Evolutionary conservation across 2,329 filamentous ascomycete species (phyloP).

Genomic region (Penicillium frequentans): DNA sequence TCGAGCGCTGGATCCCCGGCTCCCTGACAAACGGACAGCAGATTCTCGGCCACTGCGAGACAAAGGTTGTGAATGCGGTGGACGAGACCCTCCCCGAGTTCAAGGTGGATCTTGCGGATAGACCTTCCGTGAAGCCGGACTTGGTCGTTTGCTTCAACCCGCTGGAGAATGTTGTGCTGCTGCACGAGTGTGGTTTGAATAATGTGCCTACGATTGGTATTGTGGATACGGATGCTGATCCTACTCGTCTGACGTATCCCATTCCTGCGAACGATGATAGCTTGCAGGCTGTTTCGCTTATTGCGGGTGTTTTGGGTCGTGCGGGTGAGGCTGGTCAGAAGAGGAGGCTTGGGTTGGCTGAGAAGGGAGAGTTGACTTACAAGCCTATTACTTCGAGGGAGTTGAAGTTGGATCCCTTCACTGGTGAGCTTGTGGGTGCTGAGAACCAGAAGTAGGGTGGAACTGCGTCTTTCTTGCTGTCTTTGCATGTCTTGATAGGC

Average conservation of each 20-base stretch:
- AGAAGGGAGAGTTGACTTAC: constrained; percentile 63
- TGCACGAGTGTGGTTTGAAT: constrained; percentile 87
- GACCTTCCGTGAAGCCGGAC: constrained; percentile 75
- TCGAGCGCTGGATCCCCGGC: constrained; percentile 89
- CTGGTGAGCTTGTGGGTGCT: constrained; percentile 13
- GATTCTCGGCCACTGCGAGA: constrained; percentile 69
- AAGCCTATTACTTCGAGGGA: constrained; percentile 23
- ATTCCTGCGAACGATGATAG: constrained; percentile 98
- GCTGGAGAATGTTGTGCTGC: constrained; percentile 81
- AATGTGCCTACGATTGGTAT: constrained; percentile 92
- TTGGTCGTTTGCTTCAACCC: constrained; percentile 92
- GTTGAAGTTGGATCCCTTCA: constrained; percentile 26
- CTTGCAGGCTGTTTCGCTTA: constrained; percentile 75
- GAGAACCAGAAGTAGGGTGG: constrained; percentile 10
- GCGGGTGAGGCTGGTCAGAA: constrained; percentile 77
- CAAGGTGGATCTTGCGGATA: constrained; percentile 62
- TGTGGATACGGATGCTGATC: constrained; percentile 89
- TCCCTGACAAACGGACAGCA: constrained; percentile 90
- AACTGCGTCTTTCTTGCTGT: not conserved
- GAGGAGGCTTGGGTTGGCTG: constrained; percentile 64
- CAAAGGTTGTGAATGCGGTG: constrained; percentile 74
- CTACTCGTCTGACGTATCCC: constrained; percentile 91
- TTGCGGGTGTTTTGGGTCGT: constrained; percentile 80
- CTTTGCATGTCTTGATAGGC: not conserved
- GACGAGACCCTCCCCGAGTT: constrained; percentile 67